Percentiles rank a stretch among this genome's conserved stretches.
phyloP scores from a whole-genome alignment of 2,329 filamentous ascomycete species.

The Exserohilum rostratum region DNA sequence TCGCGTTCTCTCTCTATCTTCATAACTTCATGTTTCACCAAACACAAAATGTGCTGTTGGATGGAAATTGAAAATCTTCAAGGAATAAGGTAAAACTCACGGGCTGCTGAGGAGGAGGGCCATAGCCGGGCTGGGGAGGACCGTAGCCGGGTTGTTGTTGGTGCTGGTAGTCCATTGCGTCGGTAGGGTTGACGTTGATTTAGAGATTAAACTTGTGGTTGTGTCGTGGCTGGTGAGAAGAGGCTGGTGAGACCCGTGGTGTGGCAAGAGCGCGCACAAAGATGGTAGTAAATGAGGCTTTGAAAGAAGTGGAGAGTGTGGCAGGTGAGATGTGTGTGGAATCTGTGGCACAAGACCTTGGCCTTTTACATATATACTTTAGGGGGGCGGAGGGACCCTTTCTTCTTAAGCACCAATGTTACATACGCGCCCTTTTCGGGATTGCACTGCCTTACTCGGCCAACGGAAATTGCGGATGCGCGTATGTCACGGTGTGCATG shows the following conservation, averaged over 20 bases:
- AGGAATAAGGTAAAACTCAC: constrained; percentile 15
- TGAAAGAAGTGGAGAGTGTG: too few relatives aligned
- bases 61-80: too few relatives aligned
- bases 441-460: constrained; percentile 1
- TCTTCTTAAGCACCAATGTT: too few relatives aligned
- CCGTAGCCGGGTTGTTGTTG: constrained; percentile 34
- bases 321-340: constrained; percentile 12
- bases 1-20: neutral
- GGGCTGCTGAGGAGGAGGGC: constrained; percentile 40
- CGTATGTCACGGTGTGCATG: neutral
- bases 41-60: too few relatives aligned
- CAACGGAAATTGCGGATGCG: constrained; percentile 10
- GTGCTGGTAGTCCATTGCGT: constrained; percentile 3
- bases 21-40: neutral
- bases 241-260: constrained; percentile 18
- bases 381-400: neutral
- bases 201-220: constrained; percentile 3
- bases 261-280: constrained; percentile 4
- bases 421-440: neutral
- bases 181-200: constrained; percentile 17
- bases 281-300: constrained; percentile 8
- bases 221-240: constrained; percentile 21
- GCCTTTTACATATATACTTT: neutral
- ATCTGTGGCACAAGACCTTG: constrained; percentile 11
- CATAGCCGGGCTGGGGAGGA: constrained; percentile 31